phyloP scores from a whole-genome alignment of 2,329 filamentous ascomycete species.

The Alternaria incomplexa region DNA sequence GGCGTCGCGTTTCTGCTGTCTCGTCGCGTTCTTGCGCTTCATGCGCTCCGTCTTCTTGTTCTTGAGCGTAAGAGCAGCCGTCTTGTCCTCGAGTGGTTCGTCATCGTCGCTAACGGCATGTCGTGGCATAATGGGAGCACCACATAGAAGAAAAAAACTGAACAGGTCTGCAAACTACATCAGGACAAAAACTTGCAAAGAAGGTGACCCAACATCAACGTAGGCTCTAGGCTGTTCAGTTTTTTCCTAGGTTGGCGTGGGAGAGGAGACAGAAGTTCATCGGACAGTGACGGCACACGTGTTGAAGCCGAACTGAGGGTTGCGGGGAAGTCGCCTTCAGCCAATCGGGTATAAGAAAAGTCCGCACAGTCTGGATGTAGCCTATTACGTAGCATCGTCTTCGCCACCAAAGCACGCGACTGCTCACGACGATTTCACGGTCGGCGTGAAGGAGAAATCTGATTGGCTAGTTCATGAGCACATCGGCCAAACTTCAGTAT shows the following conservation, averaged over 20 bases:
- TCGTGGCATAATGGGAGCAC: conserved; percentile 27
- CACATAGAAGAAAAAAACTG: too few relatives aligned
- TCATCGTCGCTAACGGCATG: conserved; percentile 35
- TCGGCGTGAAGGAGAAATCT: background rate
- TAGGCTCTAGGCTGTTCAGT: too few relatives aligned
- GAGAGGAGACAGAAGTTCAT: background rate
- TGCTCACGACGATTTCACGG: background rate
- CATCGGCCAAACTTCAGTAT: conserved; percentile 16
- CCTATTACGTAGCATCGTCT: background rate
- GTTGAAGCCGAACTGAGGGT: background rate
- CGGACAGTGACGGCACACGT: conserved; percentile 8
- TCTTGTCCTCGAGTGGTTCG: conserved; percentile 59
- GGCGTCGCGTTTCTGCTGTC: conserved; percentile 38
- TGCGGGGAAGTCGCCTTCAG: conserved; percentile 7
- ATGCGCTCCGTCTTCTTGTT: conserved; percentile 62
- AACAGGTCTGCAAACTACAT: too few relatives aligned
- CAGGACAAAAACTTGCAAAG: too few relatives aligned
- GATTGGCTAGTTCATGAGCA: conserved; percentile 24
- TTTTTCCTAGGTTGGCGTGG: too few relatives aligned
- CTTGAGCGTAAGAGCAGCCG: conserved; percentile 54
- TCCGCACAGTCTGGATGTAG: conserved; percentile 3
- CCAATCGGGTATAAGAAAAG: conserved; percentile 12
- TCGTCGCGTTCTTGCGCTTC: conserved; percentile 48
- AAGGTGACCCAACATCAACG: too few relatives aligned
- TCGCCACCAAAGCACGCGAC: conserved; percentile 8